These are phyloP conservation scores for Exsudoporus floridanus DNA, from an alignment of 1,284 basidiomycete species.

Conservation along the genomic window DNA sequence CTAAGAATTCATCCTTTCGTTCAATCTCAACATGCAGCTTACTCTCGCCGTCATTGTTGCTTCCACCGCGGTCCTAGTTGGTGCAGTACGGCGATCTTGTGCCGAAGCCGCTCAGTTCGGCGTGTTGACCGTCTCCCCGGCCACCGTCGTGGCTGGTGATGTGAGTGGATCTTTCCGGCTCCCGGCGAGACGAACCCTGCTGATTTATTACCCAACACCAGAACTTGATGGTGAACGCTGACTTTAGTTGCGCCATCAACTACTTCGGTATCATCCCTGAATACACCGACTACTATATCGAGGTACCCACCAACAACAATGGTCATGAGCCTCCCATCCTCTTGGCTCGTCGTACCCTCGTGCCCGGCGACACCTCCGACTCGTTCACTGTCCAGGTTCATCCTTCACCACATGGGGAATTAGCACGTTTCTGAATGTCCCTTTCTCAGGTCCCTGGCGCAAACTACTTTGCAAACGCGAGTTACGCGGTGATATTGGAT, in stretches of 20 bases:
- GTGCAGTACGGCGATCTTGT: conserved; percentile 22
- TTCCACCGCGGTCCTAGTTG: conserved; percentile 13
- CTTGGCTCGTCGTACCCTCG: conserved; percentile 23
- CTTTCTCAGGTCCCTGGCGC: conserved; percentile 29
- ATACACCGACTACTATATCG: conserved; percentile 37
- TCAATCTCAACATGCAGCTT: conserved; percentile 21
- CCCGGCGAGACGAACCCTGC: not conserved
- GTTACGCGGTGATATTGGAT: conserved; percentile 29
- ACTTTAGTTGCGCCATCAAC: conserved; percentile 32
- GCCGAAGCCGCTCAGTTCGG: conserved; percentile 28
- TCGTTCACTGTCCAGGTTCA: conserved; percentile 22
- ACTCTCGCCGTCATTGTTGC: conserved; percentile 13
- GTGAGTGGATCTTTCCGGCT: conserved; percentile 14
- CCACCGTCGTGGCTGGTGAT: conserved; percentile 26
- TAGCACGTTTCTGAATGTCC: not conserved
- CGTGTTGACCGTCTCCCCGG: conserved; percentile 22
- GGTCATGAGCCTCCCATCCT: conserved; percentile 35
- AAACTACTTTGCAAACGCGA: conserved; percentile 24
- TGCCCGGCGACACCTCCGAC: conserved; percentile 9
- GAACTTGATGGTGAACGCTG: conserved; percentile 24
- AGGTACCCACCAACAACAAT: conserved; percentile 33
- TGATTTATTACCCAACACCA: conserved; percentile 13
- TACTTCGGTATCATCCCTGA: conserved; percentile 19
- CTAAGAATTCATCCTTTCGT: not conserved
- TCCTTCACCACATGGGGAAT: not conserved